Percentiles rank a stretch among this genome's conserved stretches.
phyloP scores from a whole-genome alignment of 176 grass and related monocot species.

The Miscanthus lutarioriparius region DNA sequence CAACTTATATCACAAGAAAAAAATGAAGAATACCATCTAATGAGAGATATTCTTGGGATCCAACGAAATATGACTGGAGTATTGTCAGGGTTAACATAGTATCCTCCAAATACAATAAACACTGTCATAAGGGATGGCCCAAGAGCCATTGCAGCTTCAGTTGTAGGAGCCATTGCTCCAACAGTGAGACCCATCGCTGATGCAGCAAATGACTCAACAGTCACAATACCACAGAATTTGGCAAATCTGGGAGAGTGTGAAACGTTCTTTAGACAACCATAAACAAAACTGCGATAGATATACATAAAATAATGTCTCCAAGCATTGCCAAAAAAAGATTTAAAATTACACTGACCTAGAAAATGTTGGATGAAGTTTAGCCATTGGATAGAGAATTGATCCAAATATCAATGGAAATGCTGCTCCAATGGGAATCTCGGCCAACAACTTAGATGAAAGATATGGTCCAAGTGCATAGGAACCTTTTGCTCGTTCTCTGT shows the following conservation, averaged over 20 bases:
- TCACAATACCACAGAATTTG: slow-evolving; percentile 93
- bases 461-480: slow-evolving; percentile 83
- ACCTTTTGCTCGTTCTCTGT: slow-evolving; percentile 88
- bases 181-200: slow-evolving; percentile 96
- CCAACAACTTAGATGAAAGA: slow-evolving; percentile 93
- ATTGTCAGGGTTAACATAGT: slow-evolving; percentile 94
- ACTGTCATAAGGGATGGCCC: slow-evolving; percentile 97
- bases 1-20: background rate
- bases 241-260: slow-evolving; percentile 57
- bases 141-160: slow-evolving; percentile 94
- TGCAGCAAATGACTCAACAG: slow-evolving; percentile 88
- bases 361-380: slow-evolving; percentile 81
- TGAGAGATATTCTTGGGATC: slow-evolving; percentile 85
- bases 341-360: slow-evolving; percentile 57
- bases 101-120: slow-evolving; percentile 97
- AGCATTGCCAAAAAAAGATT: slow-evolving; percentile 15
- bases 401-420: slow-evolving; percentile 94
- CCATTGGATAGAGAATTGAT: slow-evolving; percentile 95
- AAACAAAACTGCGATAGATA: background rate
- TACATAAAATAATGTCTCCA: background rate
- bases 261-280: background rate
- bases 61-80: slow-evolving; percentile 84
- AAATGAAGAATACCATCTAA: slow-evolving; percentile 75
- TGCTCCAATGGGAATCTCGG: slow-evolving; percentile 84
- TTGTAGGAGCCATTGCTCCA: slow-evolving; percentile 92